Evolutionary conservation across 225 moss, liverwort and hornwort species (phyloP), one percentile per base, ranked within the genome.

Genomic region (Anthoceros angustus): DNA sequence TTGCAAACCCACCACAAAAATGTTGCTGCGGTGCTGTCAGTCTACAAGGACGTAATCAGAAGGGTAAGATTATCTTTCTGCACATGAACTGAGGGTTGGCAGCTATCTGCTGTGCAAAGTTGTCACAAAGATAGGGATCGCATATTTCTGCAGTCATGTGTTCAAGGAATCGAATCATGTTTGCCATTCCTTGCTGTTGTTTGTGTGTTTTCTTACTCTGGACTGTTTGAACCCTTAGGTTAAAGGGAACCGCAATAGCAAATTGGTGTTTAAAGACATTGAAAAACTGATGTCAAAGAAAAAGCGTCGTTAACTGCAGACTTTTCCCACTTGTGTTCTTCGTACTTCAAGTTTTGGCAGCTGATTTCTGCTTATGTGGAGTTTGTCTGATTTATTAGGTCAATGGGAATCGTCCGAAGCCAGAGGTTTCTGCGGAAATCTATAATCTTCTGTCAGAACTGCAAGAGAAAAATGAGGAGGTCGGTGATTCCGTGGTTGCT

Each of bases 381-480:
- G 55, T 23, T 41, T 26, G 25, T 63, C 43, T 9, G 42, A 26
- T 42, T 61, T 68, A 42, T 5, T 72, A 89, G 88, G 88, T 98
- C 70, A 85, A 98, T 82, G 98, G 98, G 40, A 92, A 98, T 67
- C 89, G 98, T 25, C 76, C 92, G n/a, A 89, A 89, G 79, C 69
- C 79, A 39, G 85, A 87, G 63, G 92, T 98, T 64, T 98, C 89
- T 68, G 75, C 80, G 41, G 89, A 86, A 38, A 79, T 98, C 69
- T 73, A 79, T 68, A 78, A 75, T 61, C 77, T 98, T 50, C 77
- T 98, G 46, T 0, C 55, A 21, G 81, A 79, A 70, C 73, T 88
- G 63, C 86, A 84, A 77, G 63, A 77, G 41, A 75, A 77, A 63
- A 74, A 77, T 66, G 78, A 86, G 84, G 80, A 78, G 80, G 88